Percentiles rank a stretch among this genome's conserved stretches.
Evolutionary conservation across 805 yeast genomes (phyloP).

Genomic region (Scheffersomyces stipitis): DNA sequence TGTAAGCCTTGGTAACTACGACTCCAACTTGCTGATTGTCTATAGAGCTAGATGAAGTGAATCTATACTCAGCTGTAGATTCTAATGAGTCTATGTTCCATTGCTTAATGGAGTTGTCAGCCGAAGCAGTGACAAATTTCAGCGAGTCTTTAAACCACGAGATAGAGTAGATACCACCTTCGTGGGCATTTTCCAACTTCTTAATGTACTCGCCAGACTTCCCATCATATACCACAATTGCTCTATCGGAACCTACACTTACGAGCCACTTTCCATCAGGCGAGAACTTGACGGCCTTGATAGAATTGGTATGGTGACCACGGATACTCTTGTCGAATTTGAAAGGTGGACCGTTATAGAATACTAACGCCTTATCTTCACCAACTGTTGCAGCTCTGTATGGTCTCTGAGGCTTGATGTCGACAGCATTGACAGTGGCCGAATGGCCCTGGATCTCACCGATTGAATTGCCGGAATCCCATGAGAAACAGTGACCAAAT

Average conservation of each 20-base stretch:
- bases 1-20: constrained; percentile 54
- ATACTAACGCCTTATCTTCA: constrained; percentile 83
- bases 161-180: constrained; percentile 79
- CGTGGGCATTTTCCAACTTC: constrained; percentile 54
- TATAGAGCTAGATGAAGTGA: constrained; percentile 37
- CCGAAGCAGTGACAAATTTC: constrained; percentile 75
- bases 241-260: constrained; percentile 84
- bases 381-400: constrained; percentile 91
- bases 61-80: constrained; percentile 48
- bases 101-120: constrained; percentile 72
- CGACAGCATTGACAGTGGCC: constrained; percentile 77
- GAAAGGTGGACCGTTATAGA: constrained; percentile 91
- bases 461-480: constrained; percentile 94
- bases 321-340: constrained; percentile 74
- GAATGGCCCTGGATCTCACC: constrained; percentile 96
- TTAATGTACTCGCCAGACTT: constrained; percentile 73
- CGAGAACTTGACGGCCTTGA: constrained; percentile 78
- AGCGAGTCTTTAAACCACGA: constrained; percentile 61
- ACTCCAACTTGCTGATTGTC: constrained; percentile 81
- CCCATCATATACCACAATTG: constrained; percentile 79
- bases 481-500: constrained; percentile 88
- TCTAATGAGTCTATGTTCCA: constrained; percentile 51
- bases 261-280: constrained; percentile 75
- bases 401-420: constrained; percentile 83
- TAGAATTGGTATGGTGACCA: constrained; percentile 73